These are phyloP conservation scores for Mycena sp. DNA, from an alignment of 1,284 basidiomycete genomes.

Conservation along the genomic window DNA sequence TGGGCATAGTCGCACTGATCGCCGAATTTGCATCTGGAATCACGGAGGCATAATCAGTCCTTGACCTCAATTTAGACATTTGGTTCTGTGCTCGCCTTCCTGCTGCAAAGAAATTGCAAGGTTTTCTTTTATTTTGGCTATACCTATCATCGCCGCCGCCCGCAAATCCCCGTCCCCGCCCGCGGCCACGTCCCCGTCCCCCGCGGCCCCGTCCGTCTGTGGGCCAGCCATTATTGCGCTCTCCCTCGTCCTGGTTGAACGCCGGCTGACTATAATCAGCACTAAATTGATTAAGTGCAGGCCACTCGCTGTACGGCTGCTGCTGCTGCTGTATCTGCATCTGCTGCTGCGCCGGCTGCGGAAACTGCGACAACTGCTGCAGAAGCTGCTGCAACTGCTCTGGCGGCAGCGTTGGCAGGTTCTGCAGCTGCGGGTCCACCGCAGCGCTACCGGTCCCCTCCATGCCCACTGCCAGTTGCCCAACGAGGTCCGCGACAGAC, in stretches of 20 bases:
- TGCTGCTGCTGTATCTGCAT: slow-evolving; percentile 7
- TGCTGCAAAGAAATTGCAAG: slow-evolving; percentile 87
- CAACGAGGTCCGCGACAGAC: slow-evolving; percentile 74
- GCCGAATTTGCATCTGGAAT: slow-evolving; percentile 83
- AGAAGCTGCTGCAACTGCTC: slow-evolving; percentile 74
- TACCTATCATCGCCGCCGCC: slow-evolving; percentile 60
- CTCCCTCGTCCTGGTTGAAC: slow-evolving; percentile 55
- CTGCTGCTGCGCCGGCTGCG: slow-evolving; percentile 16
- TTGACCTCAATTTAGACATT: slow-evolving; percentile 47
- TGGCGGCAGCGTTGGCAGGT: slow-evolving; percentile 53
- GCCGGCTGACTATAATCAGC: slow-evolving; percentile 55
- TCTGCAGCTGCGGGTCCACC: slow-evolving; percentile 42
- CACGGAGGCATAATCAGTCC: slow-evolving; percentile 56
- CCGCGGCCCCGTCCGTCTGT: slow-evolving; percentile 56
- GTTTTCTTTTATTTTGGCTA: slow-evolving; percentile 83
- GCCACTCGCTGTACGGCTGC: slow-evolving; percentile 16
- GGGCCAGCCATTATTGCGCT: slow-evolving; percentile 46
- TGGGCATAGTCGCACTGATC: slow-evolving; percentile 87
- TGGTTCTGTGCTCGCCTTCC: slow-evolving; percentile 82
- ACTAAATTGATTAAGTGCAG: slow-evolving; percentile 38
- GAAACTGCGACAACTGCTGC: slow-evolving; percentile 53
- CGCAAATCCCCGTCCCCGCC: slow-evolving; percentile 60
- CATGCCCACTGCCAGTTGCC: slow-evolving; percentile 62
- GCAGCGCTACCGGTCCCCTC: slow-evolving; percentile 36
- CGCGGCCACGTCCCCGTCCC: slow-evolving; percentile 56